Evolutionary conservation across 164 flowering plant species (phyloP), one percentile per base, ranked within the genome.

Genomic region (Warburgia ugandensis): DNA sequence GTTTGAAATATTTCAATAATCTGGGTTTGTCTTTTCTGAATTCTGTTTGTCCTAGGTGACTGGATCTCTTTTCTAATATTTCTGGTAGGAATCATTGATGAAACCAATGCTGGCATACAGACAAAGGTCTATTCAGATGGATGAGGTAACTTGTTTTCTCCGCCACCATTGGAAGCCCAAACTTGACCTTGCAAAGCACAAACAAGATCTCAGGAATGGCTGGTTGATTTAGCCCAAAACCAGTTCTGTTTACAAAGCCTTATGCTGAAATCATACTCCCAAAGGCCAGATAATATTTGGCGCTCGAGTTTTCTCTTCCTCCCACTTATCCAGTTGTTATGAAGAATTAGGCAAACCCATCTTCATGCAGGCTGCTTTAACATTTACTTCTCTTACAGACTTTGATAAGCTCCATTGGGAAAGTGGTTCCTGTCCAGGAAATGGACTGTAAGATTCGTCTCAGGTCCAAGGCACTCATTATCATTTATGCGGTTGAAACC

Each of bases 251-350:
- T 46, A 65, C 96, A 88, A 85, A 82, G 77, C 56, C 87, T 71
- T 63, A 81, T 65, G 65, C 73, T 66, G 29, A 45, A 46, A 41
- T 88, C 92, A 49, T 84, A 92, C 13, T 79, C 86, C 96, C 95
- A 92, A 30, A 88, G 62, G 35, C 94, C 92, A 0, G 94, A 79
- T 1, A 40, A 54, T 2, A 84, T 65, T 67, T 88, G 99, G 41
- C 95, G 79, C 59, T 77, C 80, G 3, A 92, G 74, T 54, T 92
- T 88, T 67, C 77, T 86, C 59, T 55, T 63, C 60, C 92, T 77
- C 40, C 95, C 92, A 61, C 74, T 86, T 37, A 92, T 77, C 97
- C 97, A 92, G 52, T 84, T 92, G 65, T 88, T 92, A 46, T 88
- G 99, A 45, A 92, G 74, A 45, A 82, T 53, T n/a, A 69, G 29